Evolutionary conservation across 2,329 filamentous ascomycete genomes (phyloP).

Genomic region (Cercospora janseana): DNA sequence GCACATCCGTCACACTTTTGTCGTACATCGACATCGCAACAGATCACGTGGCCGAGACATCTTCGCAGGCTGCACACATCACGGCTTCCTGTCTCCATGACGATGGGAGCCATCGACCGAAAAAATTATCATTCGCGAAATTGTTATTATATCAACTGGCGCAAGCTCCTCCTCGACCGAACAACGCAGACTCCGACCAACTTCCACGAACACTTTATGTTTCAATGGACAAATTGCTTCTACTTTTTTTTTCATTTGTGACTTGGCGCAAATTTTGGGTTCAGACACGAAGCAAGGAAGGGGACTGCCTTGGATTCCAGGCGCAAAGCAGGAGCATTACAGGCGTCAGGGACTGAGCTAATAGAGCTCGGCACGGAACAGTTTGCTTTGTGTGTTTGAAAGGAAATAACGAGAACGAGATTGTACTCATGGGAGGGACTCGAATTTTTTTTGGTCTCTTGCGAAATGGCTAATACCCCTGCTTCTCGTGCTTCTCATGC

Average conservation of each 20-base stretch:
- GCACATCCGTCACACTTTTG: conserved; percentile 20
- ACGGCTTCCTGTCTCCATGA: conserved; percentile 8
- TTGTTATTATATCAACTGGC: not conserved
- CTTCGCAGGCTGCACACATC: conserved; percentile 2
- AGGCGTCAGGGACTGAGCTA: too few relatives aligned
- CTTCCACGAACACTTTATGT: not conserved
- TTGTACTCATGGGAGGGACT: too few relatives aligned
- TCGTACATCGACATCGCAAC: conserved; percentile 19
- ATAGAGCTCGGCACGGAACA: not conserved
- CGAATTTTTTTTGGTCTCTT: conserved; percentile 1
- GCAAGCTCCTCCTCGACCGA: not conserved
- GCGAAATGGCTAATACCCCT: conserved; percentile 8
- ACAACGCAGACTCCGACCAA: not conserved
- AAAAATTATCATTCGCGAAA: not conserved
- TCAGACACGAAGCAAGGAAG: not conserved
- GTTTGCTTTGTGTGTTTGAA: not conserved
- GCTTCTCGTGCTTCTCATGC: too few relatives aligned
- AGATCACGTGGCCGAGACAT: conserved; percentile 5
- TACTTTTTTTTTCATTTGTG: too few relatives aligned
- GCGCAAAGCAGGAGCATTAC: conserved; percentile 3
- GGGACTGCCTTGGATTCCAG: too few relatives aligned
- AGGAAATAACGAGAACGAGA: too few relatives aligned
- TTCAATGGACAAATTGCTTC: too few relatives aligned
- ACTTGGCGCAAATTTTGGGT: too few relatives aligned
- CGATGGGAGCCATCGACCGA: too few relatives aligned